Evolutionary conservation across 2,329 filamentous ascomycete species (phyloP).

Genomic region (Fusarium xyrophilum): DNA sequence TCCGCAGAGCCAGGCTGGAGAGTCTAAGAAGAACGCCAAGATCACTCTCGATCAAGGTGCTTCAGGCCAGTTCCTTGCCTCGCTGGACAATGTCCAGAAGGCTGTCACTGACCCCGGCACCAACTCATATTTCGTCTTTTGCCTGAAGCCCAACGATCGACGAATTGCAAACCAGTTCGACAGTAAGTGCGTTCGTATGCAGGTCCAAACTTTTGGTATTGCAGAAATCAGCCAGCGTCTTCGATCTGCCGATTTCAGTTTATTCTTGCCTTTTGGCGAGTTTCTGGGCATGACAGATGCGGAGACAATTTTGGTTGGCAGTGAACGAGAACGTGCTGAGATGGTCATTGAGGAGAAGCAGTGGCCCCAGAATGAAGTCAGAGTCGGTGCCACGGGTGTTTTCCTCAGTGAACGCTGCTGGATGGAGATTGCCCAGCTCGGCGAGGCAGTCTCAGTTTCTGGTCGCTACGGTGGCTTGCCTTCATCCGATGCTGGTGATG

Average conservation of each 20-base stretch:
- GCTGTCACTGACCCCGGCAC: slow-evolving; percentile 82
- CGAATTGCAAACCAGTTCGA: slow-evolving; percentile 99
- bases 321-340: slow-evolving; percentile 90
- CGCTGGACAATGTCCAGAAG: slow-evolving; percentile 89
- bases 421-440: slow-evolving; percentile 83
- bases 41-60: slow-evolving; percentile 77
- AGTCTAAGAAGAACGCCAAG: slow-evolving; percentile 53
- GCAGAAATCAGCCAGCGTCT: slow-evolving; percentile 95
- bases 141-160: slow-evolving; percentile 94
- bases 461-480: slow-evolving; percentile 45
- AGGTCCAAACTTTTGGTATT: slow-evolving; percentile 94
- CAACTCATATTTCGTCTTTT: slow-evolving; percentile 96
- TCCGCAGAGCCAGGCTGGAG: slow-evolving; percentile 56
- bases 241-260: slow-evolving; percentile 90
- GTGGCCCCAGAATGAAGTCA: slow-evolving; percentile 91
- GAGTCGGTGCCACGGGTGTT: slow-evolving; percentile 88
- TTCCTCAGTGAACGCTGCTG: slow-evolving; percentile 97
- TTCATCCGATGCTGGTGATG: slow-evolving; percentile 68
- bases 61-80: slow-evolving; percentile 88
- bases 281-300: slow-evolving; percentile 88
- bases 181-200: slow-evolving; percentile 94
- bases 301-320: slow-evolving; percentile 86
- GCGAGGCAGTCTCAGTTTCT: slow-evolving; percentile 64
- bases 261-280: slow-evolving; percentile 95
- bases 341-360: slow-evolving; percentile 89